phyloP scores from a whole-genome alignment of 306 rosid genomes.

The Pyrus pyrifolia region DNA sequence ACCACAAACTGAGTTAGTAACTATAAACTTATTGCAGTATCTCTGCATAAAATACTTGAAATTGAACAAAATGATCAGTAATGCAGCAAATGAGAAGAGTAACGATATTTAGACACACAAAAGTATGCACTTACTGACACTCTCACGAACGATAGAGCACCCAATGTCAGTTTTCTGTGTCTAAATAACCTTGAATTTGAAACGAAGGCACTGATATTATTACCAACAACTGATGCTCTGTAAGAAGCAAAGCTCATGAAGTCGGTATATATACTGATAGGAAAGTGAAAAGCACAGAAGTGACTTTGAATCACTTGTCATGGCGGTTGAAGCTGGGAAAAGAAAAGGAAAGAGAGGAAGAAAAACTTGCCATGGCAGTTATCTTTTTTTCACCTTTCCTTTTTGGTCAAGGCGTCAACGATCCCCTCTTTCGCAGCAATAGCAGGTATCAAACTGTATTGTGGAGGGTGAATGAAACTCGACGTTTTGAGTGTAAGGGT shows the following conservation, averaged over 20 bases:
- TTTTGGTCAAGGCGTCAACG: too few relatives aligned
- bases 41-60: not conserved
- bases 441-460: too few relatives aligned
- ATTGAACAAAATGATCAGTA: not conserved
- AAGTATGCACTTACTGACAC: not conserved
- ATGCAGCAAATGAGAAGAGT: not conserved
- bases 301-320: not conserved
- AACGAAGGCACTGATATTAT: not conserved
- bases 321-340: not conserved
- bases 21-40: not conserved
- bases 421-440: too few relatives aligned
- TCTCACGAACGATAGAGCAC: too few relatives aligned
- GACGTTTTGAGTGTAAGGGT: too few relatives aligned
- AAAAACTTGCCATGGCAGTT: not conserved
- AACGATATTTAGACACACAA: not conserved
- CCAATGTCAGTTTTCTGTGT: too few relatives aligned
- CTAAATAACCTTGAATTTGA: not conserved
- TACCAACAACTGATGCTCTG: not conserved
- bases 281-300: not conserved
- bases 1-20: not conserved
- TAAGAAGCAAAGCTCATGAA: not conserved
- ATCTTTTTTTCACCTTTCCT: too few relatives aligned
- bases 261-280: not conserved
- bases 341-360: not conserved
- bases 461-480: too few relatives aligned